Evolutionary conservation across 306 rosid species (phyloP).

Genomic region (Sophora flavescens): DNA sequence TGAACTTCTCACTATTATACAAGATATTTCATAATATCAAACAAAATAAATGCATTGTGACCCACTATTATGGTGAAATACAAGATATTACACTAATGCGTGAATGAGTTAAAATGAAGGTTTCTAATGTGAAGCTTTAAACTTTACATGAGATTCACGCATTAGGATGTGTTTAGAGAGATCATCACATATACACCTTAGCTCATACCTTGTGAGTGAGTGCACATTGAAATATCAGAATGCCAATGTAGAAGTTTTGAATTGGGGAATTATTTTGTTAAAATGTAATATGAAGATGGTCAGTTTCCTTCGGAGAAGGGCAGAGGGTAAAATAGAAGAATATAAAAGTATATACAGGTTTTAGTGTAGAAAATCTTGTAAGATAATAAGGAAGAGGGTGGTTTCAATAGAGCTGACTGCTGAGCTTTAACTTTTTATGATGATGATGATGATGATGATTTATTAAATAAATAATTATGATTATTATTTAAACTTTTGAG

Average conservation of each 20-base stretch:
- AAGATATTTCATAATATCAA: not conserved
- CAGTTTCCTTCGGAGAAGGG: constrained; percentile 8
- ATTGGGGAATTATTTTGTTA: not conserved
- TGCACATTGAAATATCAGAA: not conserved
- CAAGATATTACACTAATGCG: not conserved
- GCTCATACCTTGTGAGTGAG: not conserved
- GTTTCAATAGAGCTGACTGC: not conserved
- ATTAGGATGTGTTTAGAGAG: not conserved
- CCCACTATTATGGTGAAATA: constrained; percentile 5
- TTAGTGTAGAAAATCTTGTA: not conserved
- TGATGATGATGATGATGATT: no score
- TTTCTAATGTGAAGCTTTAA: constrained; percentile 16
- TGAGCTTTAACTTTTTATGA: not conserved
- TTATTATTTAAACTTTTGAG: not conserved
- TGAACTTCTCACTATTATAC: constrained; percentile 22
- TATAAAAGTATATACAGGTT: constrained; percentile 20
- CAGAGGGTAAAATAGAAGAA: not conserved
- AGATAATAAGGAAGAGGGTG: constrained; percentile 1
- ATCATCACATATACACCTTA: not conserved
- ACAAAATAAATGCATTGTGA: not conserved
- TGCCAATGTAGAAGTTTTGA: constrained; percentile 9
- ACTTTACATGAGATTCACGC: constrained; percentile 1
- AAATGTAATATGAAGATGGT: constrained; percentile 4
- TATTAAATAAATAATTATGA: no score
- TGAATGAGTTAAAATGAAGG: constrained; percentile 18